Percentiles rank a stretch among this genome's conserved stretches.
phyloP scores from a whole-genome alignment of 495 filamentous ascomycete species.

The Penicillium cataractarum region DNA sequence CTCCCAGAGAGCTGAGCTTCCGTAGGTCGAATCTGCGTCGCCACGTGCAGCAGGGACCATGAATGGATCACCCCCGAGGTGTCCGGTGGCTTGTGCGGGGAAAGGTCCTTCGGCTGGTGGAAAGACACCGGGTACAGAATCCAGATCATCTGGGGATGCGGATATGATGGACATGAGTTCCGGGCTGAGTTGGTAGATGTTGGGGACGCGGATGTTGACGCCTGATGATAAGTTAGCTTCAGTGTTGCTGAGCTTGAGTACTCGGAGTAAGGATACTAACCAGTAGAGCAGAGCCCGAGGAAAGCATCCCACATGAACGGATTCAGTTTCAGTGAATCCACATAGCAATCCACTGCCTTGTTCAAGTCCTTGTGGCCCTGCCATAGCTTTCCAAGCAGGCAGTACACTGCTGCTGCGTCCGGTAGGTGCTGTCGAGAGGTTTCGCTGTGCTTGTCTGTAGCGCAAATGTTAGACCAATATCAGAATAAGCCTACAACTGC shows the following conservation, averaged over 20 bases:
- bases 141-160: conserved; percentile 40
- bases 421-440: conserved; percentile 68
- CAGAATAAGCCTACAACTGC: background rate
- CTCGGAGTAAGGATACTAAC: conserved; percentile 42
- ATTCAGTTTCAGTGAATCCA: conserved; percentile 84
- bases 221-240: conserved; percentile 56
- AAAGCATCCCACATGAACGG: conserved; percentile 99
- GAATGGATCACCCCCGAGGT: conserved; percentile 50
- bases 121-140: conserved; percentile 42
- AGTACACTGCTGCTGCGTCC: conserved; percentile 79
- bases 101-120: conserved; percentile 40
- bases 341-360: conserved; percentile 81
- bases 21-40: conserved; percentile 46
- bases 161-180: conserved; percentile 61
- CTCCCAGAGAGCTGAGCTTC: conserved; percentile 58
- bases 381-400: conserved; percentile 85
- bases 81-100: conserved; percentile 48
- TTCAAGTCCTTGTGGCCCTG: conserved; percentile 76
- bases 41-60: conserved; percentile 46
- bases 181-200: conserved; percentile 80
- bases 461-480: conserved; percentile 13
- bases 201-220: conserved; percentile 71
- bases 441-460: conserved; percentile 68
- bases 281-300: conserved; percentile 71
- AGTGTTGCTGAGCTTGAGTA: background rate